Conservation (phyloP, 768 basidiomycete genomes). For the Hygrocybe punicea region DNA sequence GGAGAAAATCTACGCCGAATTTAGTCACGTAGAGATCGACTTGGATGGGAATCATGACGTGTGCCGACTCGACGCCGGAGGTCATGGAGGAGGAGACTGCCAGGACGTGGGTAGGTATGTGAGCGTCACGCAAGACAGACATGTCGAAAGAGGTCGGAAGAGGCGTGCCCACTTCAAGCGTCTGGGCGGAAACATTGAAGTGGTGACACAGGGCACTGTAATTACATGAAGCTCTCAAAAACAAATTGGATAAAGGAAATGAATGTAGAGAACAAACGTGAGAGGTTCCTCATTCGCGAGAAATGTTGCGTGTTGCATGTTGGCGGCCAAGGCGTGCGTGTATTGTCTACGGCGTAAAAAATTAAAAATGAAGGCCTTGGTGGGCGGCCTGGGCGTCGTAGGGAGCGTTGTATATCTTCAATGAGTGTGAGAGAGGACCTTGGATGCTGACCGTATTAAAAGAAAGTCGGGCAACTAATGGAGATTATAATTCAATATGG, state of each 20-base stretch:
- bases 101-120: constrained; percentile 56
- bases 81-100: constrained; percentile 38
- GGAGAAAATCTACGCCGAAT: constrained; percentile 37
- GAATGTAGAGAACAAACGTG: constrained; percentile 1
- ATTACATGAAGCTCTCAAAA: constrained; percentile 3
- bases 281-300: constrained; percentile 7
- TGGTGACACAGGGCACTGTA: constrained; percentile 45
- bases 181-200: constrained; percentile 37
- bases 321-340: not conserved
- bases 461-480: no score
- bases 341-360: not conserved
- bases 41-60: constrained; percentile 53
- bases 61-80: constrained; percentile 19
- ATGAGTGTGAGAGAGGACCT: no score
- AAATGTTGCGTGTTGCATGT: not conserved
- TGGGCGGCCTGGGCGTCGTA: no score
- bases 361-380: not conserved
- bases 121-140: constrained; percentile 43
- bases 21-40: constrained; percentile 42
- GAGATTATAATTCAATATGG: no score
- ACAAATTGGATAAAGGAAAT: not conserved
- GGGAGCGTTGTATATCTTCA: no score
- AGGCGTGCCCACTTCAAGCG: constrained; percentile 14
- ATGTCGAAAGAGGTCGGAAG: constrained; percentile 49
- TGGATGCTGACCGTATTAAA: no score